Percentiles rank a stretch among this genome's conserved stretches.
These are phyloP conservation scores for Chytridiales sp. DNA, from an alignment of 371 early-diverging fungal genomes.

Conservation along the genomic window DNA sequence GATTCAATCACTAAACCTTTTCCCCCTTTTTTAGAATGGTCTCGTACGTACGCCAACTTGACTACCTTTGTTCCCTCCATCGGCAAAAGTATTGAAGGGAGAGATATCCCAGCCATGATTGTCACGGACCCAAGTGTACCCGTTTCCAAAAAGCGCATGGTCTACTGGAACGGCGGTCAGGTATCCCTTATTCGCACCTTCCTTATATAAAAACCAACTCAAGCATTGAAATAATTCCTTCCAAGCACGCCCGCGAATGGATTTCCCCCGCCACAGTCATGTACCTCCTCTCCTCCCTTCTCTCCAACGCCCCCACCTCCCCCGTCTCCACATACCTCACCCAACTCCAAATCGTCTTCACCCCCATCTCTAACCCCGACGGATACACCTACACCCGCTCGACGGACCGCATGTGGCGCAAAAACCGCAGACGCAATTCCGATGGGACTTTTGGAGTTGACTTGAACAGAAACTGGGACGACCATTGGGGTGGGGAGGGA, in stretches of 20 bases:
- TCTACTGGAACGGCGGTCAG: slow-evolving; percentile 28
- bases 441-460: slow-evolving; percentile 27
- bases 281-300: slow-evolving; percentile 26
- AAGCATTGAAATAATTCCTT: neutral
- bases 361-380: slow-evolving; percentile 35
- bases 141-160: slow-evolving; percentile 4
- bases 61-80: slow-evolving; percentile 3
- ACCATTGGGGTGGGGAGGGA: slow-evolving; percentile 23
- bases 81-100: slow-evolving; percentile 14
- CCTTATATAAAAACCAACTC: neutral
- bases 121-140: slow-evolving; percentile 18
- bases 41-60: neutral
- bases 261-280: slow-evolving; percentile 31
- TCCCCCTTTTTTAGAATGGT: neutral
- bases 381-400: slow-evolving; percentile 35
- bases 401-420: slow-evolving; percentile 38
- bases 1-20: neutral
- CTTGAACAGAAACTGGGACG: slow-evolving; percentile 36
- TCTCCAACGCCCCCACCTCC: slow-evolving; percentile 12
- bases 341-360: slow-evolving; percentile 23
- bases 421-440: slow-evolving; percentile 30
- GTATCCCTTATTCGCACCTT: neutral
- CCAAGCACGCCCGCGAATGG: slow-evolving; percentile 40
- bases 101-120: slow-evolving; percentile 22
- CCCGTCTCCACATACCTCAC: slow-evolving; percentile 14